These are phyloP conservation scores for Plectosphaerella plurivora DNA, from an alignment of 2,329 filamentous ascomycete genomes.

Conservation along the genomic window DNA sequence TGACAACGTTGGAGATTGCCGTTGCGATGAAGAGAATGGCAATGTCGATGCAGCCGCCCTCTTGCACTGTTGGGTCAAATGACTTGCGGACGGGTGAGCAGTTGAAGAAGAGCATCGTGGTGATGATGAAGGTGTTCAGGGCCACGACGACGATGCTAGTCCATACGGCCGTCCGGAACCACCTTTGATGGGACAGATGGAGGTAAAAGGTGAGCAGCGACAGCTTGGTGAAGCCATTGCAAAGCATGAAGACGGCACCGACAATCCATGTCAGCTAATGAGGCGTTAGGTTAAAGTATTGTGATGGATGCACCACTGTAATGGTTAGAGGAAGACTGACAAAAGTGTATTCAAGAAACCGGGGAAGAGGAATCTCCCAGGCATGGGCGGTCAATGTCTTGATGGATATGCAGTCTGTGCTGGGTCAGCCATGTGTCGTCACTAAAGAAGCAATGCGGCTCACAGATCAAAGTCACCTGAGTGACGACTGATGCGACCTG, in stretches of 20 bases:
- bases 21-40: constrained; percentile 43
- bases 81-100: constrained; percentile 27
- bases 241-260: constrained; percentile 25
- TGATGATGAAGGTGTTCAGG: constrained; percentile 25
- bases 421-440: background rate
- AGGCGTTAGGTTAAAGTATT: too few relatives aligned
- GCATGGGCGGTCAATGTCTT: constrained; percentile 9
- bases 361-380: constrained; percentile 12
- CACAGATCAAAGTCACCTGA: constrained; percentile 5
- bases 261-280: constrained; percentile 15
- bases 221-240: constrained; percentile 30
- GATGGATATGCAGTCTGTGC: background rate
- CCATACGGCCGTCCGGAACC: constrained; percentile 26
- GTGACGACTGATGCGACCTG: constrained; percentile 6
- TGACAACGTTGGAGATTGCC: constrained; percentile 41
- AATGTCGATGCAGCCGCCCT: constrained; percentile 35
- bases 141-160: constrained; percentile 20
- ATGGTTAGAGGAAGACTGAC: constrained; percentile 4
- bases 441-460: background rate
- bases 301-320: too few relatives aligned
- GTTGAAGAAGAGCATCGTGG: constrained; percentile 29
- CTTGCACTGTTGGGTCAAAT: constrained; percentile 23
- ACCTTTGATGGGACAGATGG: constrained; percentile 26
- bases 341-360: constrained; percentile 7
- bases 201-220: constrained; percentile 33